Evolutionary conservation across 768 basidiomycete species (phyloP).

Genomic region (Panaeolus cyanescens): DNA sequence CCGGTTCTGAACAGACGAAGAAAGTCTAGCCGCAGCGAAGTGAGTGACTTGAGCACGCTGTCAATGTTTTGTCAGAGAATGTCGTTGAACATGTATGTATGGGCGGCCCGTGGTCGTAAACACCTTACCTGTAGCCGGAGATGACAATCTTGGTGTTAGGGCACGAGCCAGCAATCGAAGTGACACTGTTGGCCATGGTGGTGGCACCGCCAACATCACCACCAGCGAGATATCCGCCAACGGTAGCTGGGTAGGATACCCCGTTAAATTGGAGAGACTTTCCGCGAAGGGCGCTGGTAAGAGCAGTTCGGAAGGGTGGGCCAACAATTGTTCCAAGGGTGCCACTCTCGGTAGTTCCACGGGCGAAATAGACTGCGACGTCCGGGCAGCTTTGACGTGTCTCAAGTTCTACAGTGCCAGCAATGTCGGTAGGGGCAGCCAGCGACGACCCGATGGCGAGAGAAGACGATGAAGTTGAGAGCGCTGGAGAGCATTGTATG

Average conservation of each 20-base stretch:
- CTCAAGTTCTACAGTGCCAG: slow-evolving; percentile 34
- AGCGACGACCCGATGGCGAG: slow-evolving; percentile 29
- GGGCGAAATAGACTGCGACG: slow-evolving; percentile 11
- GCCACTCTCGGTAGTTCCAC: slow-evolving; percentile 15
- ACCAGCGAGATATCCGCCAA: neutral
- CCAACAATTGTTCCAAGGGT: slow-evolving; percentile 16
- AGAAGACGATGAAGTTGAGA: neutral
- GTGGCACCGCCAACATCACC: slow-evolving; percentile 20
- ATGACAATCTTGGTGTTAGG: slow-evolving; percentile 33
- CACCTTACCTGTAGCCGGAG: slow-evolving; percentile 29
- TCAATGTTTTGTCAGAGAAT: slow-evolving; percentile 8
- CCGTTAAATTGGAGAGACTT: slow-evolving; percentile 13
- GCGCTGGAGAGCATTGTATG: neutral
- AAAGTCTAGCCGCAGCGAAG: slow-evolving; percentile 12
- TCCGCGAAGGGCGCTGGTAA: slow-evolving; percentile 6
- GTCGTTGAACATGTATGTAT: neutral
- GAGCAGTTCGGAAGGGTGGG: slow-evolving; percentile 9
- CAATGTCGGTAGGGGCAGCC: slow-evolving; percentile 73
- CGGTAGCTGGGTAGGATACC: slow-evolving; percentile 11
- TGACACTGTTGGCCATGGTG: slow-evolving; percentile 31
- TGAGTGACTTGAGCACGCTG: slow-evolving; percentile 28
- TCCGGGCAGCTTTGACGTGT: slow-evolving; percentile 3
- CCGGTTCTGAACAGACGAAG: slow-evolving; percentile 13
- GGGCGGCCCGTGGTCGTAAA: neutral
- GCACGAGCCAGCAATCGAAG: slow-evolving; percentile 24